A percentile compares a stretch with the other conserved stretches of the same genome.
phyloP scores from a whole-genome alignment of 257 asterid species.

The Solanum piurae region DNA sequence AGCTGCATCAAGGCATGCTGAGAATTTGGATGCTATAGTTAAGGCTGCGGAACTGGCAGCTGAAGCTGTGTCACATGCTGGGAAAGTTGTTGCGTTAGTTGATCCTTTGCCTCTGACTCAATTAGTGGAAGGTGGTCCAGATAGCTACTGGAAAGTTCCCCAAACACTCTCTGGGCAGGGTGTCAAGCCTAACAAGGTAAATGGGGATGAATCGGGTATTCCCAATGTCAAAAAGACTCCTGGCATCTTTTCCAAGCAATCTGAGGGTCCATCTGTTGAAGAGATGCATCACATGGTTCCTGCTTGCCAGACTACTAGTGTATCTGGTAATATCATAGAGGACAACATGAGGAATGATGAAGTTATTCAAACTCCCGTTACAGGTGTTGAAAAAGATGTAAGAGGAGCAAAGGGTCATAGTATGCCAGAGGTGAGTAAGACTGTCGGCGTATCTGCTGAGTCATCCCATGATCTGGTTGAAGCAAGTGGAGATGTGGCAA shows the following conservation, averaged over 20 bases:
- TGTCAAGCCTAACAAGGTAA: conserved; percentile 22
- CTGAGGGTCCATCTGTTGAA: conserved; percentile 24
- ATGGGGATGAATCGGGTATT: conserved; percentile 12
- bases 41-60: conserved; percentile 96
- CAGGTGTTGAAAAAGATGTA: conserved; percentile 24
- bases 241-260: conserved; percentile 16
- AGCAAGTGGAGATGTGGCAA: conserved; percentile 11
- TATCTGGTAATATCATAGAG: conserved; percentile 8
- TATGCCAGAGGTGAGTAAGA: conserved; percentile 22
- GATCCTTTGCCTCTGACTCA: conserved; percentile 66
- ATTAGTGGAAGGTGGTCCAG: conserved; percentile 67
- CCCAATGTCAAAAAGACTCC: conserved; percentile 22
- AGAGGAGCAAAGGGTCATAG: conserved; percentile 28
- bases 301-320: conserved; percentile 16
- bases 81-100: conserved; percentile 73
- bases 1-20: conserved; percentile 91
- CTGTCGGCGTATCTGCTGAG: conserved; percentile 24
- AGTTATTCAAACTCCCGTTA: conserved; percentile 12
- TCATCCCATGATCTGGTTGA: conserved; percentile 12
- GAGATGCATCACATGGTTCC: conserved; percentile 17
- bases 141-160: conserved; percentile 50
- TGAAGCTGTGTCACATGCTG: conserved; percentile 92
- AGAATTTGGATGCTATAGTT: conserved; percentile 77
- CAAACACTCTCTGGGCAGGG: conserved; percentile 22
- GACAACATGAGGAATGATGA: conserved; percentile 20